Base-by-base conservation (phyloP, 2,329 filamentous ascomycete genomes). In the Emmonsiellopsis sp. region DNA sequence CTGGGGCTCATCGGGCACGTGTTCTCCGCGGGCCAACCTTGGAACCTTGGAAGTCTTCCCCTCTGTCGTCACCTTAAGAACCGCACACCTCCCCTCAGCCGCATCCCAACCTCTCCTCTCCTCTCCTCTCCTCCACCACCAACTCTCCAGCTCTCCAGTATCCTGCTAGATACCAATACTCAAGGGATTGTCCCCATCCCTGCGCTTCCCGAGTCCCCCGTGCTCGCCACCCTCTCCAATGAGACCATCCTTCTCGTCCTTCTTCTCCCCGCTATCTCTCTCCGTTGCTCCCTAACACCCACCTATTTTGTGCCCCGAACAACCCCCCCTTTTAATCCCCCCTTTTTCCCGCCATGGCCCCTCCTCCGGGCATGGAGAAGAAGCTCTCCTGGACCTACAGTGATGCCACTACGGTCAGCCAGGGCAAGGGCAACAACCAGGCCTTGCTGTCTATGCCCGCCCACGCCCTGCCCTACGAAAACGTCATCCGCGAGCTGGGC, bases 381-480 rank as follows among this genome's bases (percentile, higher is more conserved):
- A 57, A 57, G 38, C 49, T 16, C 32, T 5, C 46, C 34, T 32
- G 30, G 8, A 34, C 26, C 11, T 13, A 9, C 8, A 30, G 32
- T 16, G 45, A 48, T 26, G 20, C 20, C 20, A 26, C 20, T 26
- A 26, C 20, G 32, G 16, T 34, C 35, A 26, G 10, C n/a, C 38
- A 41, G 32, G 52, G 13, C 46, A 15, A 49, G 8, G 50, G 47
- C 26, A 40, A 50, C 7, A 32, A 53, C 32, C 78, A 78, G 60
- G 75, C 72, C 54, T 79, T 79, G 35, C 68, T 87, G 42, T 77
- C 79, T 9, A 70, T 72, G 16, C 83, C 83, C 20, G 81, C 84
- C 8, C 84, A 87, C 65, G 73, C 80, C 46, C 70, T 87, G 40
- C 65, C 74, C 15, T 72, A 73, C 61, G 70, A 76, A 15, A 66